phyloP scores from a whole-genome alignment of 1,284 basidiomycete species.

The Porodaedalea pini region DNA sequence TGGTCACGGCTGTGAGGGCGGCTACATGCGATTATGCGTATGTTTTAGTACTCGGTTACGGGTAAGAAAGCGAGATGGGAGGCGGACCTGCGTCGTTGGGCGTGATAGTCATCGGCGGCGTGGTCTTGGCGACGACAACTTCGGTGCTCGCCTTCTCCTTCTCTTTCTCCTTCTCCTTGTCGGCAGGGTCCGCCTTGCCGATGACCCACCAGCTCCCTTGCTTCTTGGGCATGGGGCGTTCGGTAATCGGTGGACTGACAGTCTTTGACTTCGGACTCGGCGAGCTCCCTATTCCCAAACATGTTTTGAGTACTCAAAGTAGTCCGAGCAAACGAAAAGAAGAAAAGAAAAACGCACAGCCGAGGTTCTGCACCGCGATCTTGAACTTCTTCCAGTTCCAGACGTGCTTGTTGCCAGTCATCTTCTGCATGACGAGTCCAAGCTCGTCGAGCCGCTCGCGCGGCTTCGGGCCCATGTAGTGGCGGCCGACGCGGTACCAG shows the following conservation, averaged over 20 bases:
- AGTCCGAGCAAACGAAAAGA: neutral
- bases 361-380: constrained; percentile 72
- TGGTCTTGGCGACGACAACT: constrained; percentile 26
- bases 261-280: constrained; percentile 19
- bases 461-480: constrained; percentile 64
- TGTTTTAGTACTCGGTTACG: neutral
- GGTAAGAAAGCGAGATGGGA: constrained; percentile 12
- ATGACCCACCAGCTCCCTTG: constrained; percentile 21
- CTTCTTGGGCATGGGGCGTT: constrained; percentile 21
- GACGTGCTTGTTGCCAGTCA: constrained; percentile 68
- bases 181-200: constrained; percentile 13
- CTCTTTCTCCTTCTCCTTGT: constrained; percentile 4
- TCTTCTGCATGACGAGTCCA: constrained; percentile 64
- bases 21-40: constrained; percentile 26
- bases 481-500: constrained; percentile 74
- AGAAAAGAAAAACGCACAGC: constrained; percentile 49
- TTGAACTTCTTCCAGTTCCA: constrained; percentile 80
- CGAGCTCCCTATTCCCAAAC: constrained; percentile 9
- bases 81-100: constrained; percentile 12
- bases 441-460: constrained; percentile 61
- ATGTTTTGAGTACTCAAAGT: neutral
- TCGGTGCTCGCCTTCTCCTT: constrained; percentile 16
- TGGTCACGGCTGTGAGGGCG: constrained; percentile 46
- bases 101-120: neutral
- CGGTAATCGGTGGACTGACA: neutral